Base-by-base conservation (phyloP, 345 rosid genomes). In the Populus ilicifolia region DNA sequence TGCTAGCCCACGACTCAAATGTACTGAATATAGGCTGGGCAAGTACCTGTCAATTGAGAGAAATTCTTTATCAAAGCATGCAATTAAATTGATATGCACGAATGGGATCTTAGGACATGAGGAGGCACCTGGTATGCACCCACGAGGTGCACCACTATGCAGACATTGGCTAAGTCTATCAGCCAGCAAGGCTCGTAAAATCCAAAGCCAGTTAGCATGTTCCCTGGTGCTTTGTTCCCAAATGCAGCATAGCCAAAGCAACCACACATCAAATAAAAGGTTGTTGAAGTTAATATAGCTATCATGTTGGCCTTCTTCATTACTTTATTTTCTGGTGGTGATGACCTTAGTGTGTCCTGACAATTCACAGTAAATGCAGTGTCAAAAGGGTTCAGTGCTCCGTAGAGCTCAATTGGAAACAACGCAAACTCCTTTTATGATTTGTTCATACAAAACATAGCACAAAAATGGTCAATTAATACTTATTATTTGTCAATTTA, bases 101-200 rank as follows among this genome's bases (percentile, higher is more conserved):
- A 0, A 43, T 46, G 12, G 18, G 50, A 46, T 46, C 50, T 46
- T 46, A 46, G 17, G 50, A 46, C 5, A 4, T 46, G 4, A 3
- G 44, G 6, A 38, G 9, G 27, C 23, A 69, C 72, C 72, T 69
- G 72, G 16, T 69, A 69, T 8, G 72, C 72, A 18, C 72, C 72
- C 48, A 69, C 27, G 0, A 69, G 72, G 52, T 69, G 56, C 52
- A 69, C 72, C 54, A 69, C 72, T 1, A 44, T 25, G 54, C 52
- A 39, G 33, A 70, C n/a, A 36, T 71, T 77, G 70, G 75, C 75
- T 1, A 77, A 8, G 70, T 77, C 80, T 27, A 77, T 64, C 6
- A 77, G 33, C 75, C 75, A 77, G 75, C 41, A 77, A 17, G 80
- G 80, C 62, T 77, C 70, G 59, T 43, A 77, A 71, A 77, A 77